A percentile compares a stretch with the other conserved stretches of the same genome.
Evolutionary conservation across 371 early-diverging fungal species (phyloP).

Genomic region (Rozella allomycis): DNA sequence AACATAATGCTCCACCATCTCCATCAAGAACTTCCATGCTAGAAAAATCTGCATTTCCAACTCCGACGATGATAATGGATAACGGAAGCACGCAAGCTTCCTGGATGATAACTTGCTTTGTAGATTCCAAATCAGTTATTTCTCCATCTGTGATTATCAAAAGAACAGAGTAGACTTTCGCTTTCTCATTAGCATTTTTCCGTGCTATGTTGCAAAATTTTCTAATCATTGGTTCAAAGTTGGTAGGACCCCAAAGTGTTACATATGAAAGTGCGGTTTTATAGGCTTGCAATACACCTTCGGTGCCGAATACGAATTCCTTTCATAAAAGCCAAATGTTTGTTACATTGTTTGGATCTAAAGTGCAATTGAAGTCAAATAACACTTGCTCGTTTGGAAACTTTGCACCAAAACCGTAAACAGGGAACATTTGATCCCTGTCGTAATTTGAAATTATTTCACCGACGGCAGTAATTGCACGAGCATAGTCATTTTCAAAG

Average conservation of each 20-base stretch:
- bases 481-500: constrained; percentile 17
- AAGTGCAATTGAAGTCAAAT: too few species aligned
- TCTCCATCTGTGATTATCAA: constrained; percentile 5
- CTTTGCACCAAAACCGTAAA: constrained; percentile 29
- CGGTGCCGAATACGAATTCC: constrained; percentile 23
- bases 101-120: constrained; percentile 2
- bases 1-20: constrained; percentile 1
- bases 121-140: constrained; percentile 2
- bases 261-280: constrained; percentile 10
- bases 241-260: constrained; percentile 27
- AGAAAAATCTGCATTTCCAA: constrained; percentile 3
- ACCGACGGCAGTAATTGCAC: constrained; percentile 20
- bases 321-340: too few species aligned
- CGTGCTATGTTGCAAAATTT: constrained; percentile 1
- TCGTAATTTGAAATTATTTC: constrained; percentile 9
- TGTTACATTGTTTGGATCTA: too few species aligned
- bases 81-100: constrained; percentile 1
- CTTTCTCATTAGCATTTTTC: neutral
- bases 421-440: constrained; percentile 4
- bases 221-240: constrained; percentile 20
- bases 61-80: constrained; percentile 5
- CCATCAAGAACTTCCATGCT: constrained; percentile 3
- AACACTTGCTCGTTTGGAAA: constrained; percentile 14
- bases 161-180: constrained; percentile 1
- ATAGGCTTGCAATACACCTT: constrained; percentile 23